Percentiles rank a stretch among this genome's conserved stretches.
Evolutionary conservation across 2,329 filamentous ascomycete species (phyloP).

Genomic region (Colletotrichum simmondsii): DNA sequence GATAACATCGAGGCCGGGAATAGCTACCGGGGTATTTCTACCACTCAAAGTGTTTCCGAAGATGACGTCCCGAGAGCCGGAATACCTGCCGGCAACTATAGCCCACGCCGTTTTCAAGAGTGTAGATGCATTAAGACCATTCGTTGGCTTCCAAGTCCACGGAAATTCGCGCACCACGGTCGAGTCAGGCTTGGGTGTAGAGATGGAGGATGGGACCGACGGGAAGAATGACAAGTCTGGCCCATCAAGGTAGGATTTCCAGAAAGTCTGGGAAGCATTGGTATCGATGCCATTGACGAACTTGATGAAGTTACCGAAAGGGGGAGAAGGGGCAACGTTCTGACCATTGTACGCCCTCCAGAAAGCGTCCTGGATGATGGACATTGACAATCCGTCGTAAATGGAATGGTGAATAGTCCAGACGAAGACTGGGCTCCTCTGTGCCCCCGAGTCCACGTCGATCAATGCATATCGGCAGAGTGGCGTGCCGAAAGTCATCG

Average conservation of each 20-base stretch:
- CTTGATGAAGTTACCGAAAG: neutral
- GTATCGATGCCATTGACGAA: neutral
- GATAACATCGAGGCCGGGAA: neutral
- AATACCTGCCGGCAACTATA: conserved; percentile 48
- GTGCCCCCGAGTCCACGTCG: neutral
- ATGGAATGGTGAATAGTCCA: neutral
- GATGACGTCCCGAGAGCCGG: conserved; percentile 47
- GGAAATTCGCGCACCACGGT: neutral
- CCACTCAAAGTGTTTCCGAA: conserved; percentile 51
- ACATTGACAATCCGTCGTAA: neutral
- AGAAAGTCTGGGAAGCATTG: neutral
- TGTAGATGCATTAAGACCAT: neutral
- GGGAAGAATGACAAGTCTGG: neutral
- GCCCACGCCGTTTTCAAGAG: conserved; percentile 53
- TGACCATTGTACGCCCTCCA: neutral
- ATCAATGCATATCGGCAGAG: neutral
- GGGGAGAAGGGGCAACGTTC: neutral
- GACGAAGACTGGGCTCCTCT: neutral
- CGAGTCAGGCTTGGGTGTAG: neutral
- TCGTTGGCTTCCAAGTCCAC: neutral
- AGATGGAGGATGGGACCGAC: neutral
- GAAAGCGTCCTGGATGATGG: neutral
- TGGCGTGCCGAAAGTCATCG: neutral
- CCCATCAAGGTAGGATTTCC: neutral
- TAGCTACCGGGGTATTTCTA: conserved; percentile 18